A percentile compares a stretch with the other conserved stretches of the same genome.
These are phyloP conservation scores for Phytophthora ramorum DNA, from an alignment of 352 stramenopile genomes.

Conservation along the genomic window DNA sequence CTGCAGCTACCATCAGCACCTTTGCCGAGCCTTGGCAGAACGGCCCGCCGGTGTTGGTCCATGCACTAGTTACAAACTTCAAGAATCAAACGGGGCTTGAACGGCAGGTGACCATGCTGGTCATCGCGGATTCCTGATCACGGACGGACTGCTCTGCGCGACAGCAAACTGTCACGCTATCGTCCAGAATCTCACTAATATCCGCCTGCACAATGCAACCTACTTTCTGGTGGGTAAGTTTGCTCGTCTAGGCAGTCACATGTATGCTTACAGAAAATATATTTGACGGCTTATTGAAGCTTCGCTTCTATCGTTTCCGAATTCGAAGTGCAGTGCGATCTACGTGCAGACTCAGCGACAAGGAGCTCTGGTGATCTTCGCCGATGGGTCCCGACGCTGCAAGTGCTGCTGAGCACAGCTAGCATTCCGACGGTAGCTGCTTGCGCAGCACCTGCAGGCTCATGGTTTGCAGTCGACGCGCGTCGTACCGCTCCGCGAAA, in stretches of 20 bases:
- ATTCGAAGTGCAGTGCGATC: too few relatives aligned
- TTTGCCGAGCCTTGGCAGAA: too few relatives aligned
- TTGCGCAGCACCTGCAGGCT: slow-evolving; percentile 48
- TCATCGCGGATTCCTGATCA: not conserved
- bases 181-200: too few relatives aligned
- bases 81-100: slow-evolving; percentile 6
- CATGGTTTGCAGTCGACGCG: slow-evolving; percentile 53
- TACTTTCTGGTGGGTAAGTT: too few relatives aligned
- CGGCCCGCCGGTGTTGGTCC: slow-evolving; percentile 1
- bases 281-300: too few relatives aligned
- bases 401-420: not conserved
- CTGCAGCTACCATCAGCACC: too few relatives aligned
- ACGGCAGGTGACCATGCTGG: too few relatives aligned
- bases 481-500: slow-evolving; percentile 71
- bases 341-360: too few relatives aligned
- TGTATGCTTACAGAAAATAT: too few relatives aligned
- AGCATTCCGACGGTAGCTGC: slow-evolving; percentile 17
- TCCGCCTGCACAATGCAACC: too few relatives aligned
- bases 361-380: not conserved
- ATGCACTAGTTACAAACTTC: slow-evolving; percentile 26
- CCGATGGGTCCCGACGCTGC: not conserved
- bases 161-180: not conserved
- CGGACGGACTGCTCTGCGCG: not conserved
- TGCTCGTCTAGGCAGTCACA: too few relatives aligned
- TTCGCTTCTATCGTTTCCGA: too few relatives aligned